phyloP scores from a whole-genome alignment of 2,329 filamentous ascomycete species.

The Trichophaea hybrida region DNA sequence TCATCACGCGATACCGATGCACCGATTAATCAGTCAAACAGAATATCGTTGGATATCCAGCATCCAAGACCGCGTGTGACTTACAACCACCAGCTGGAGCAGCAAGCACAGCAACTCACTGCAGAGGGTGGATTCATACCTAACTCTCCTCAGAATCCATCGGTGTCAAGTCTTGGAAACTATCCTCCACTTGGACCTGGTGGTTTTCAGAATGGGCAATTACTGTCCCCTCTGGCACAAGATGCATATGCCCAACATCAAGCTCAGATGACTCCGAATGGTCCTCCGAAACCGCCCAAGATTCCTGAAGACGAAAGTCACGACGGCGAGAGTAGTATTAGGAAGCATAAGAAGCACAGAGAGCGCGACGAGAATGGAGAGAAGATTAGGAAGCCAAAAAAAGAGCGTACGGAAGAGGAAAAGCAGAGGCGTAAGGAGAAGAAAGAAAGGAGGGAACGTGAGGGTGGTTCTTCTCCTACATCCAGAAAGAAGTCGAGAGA shows the following conservation, averaged over 20 bases:
- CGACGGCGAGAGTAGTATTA: conserved; percentile 11
- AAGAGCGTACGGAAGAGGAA: conserved; percentile 21
- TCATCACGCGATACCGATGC: conserved; percentile 25
- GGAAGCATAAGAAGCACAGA: conserved; percentile 17
- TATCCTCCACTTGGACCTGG: conserved; percentile 21
- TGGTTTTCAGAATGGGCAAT: conserved; percentile 20
- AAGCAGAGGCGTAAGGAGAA: conserved; percentile 20
- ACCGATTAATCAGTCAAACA: conserved; percentile 27
- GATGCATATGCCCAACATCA: conserved; percentile 22
- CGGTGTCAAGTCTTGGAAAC: conserved; percentile 20
- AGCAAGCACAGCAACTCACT: conserved; percentile 21
- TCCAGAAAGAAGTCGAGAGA: conserved; percentile 22
- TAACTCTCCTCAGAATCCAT: conserved; percentile 17
- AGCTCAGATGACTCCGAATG: conserved; percentile 9
- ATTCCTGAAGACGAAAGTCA: conserved; percentile 12
- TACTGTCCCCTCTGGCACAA: conserved; percentile 21
- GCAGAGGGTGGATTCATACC: conserved; percentile 14
- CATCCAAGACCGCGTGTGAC: conserved; percentile 25
- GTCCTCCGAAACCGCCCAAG: conserved; percentile 15
- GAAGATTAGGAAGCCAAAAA: conserved; percentile 18
- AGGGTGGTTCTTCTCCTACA: conserved; percentile 12
- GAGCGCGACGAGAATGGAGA: conserved; percentile 19
- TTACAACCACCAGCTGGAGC: conserved; percentile 26
- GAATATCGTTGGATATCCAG: conserved; percentile 27
- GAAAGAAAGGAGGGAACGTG: conserved; percentile 18